Evolutionary conservation across 1,284 basidiomycete genomes (phyloP).

Genomic region (Papiliotrema laurentii): DNA sequence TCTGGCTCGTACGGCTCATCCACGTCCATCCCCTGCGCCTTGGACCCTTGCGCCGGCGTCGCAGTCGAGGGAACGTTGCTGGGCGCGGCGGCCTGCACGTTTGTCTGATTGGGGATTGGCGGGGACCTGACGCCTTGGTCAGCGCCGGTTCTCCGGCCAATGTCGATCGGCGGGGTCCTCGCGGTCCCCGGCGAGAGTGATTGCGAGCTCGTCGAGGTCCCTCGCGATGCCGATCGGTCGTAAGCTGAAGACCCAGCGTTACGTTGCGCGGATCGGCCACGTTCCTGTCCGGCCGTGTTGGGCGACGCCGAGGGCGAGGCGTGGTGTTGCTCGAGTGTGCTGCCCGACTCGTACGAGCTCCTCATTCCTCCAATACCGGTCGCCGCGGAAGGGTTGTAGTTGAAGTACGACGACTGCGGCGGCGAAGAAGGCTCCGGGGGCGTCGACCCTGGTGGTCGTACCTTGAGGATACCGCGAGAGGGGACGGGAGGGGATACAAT

Average conservation of each 20-base stretch:
- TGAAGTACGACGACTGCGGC: conserved; percentile 40
- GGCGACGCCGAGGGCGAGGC: conserved; percentile 11
- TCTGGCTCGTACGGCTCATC: conserved; percentile 36
- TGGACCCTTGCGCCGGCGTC: background rate
- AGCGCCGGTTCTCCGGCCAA: conserved; percentile 4
- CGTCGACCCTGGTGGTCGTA: conserved; percentile 28
- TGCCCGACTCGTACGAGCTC: conserved; percentile 7
- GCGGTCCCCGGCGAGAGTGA: conserved; percentile 23
- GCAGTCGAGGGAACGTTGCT: background rate
- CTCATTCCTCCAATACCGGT: conserved; percentile 47
- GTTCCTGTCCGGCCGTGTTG: conserved; percentile 6
- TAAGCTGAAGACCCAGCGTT: conserved; percentile 22
- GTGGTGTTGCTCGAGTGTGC: background rate
- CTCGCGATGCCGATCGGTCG: conserved; percentile 33
- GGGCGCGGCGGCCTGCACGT: background rate
- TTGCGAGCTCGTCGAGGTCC: conserved; percentile 23
- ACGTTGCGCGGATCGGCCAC: conserved; percentile 20
- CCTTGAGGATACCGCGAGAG: conserved; percentile 43
- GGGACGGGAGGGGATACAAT: conserved; percentile 15
- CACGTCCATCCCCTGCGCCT: conserved; percentile 25
- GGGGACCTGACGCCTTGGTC: background rate
- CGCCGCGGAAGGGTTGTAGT: conserved; percentile 47
- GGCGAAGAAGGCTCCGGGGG: conserved; percentile 27
- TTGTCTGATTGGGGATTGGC: background rate
- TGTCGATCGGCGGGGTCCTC: conserved; percentile 14